Conservation (phyloP, 257 asterid species). For the Thymus quinquecostatus region DNA sequence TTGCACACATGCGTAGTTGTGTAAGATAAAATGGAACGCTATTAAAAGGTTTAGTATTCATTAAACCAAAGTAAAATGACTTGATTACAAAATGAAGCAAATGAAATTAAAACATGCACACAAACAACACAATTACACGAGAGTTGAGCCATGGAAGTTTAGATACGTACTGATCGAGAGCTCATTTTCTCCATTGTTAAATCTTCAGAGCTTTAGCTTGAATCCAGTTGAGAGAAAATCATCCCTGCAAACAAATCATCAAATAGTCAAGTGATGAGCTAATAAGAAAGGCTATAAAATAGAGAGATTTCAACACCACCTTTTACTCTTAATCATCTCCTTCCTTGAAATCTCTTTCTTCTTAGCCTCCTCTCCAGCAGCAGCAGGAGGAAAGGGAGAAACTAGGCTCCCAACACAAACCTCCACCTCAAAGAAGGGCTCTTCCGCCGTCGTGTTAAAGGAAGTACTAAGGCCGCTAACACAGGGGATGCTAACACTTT, state of each 20-base stretch:
- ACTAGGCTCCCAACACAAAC: slow-evolving; percentile 43
- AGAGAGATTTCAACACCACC: slow-evolving; percentile 19
- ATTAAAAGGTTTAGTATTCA: no score
- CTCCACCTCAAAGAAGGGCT: slow-evolving; percentile 37
- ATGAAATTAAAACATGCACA: no score
- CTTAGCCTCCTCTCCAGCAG: not conserved
- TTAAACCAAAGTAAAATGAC: no score
- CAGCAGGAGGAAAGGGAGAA: slow-evolving; percentile 24
- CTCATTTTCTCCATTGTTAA: not conserved
- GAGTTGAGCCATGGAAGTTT: no score
- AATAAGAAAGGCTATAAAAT: no score
- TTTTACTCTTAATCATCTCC: slow-evolving; percentile 27
- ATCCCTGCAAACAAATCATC: slow-evolving; percentile 15
- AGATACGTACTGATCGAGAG: no score
- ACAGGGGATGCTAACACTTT: slow-evolving; percentile 19
- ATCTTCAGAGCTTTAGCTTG: slow-evolving; percentile 32
- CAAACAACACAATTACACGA: no score
- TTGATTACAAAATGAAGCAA: no score
- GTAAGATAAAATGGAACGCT: no score
- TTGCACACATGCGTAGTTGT: no score
- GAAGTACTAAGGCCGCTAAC: slow-evolving; percentile 23
- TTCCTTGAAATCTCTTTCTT: not conserved
- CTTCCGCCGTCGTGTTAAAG: not conserved
- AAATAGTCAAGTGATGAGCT: not conserved
- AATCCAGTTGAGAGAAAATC: slow-evolving; percentile 33